Percentiles rank a stretch among this genome's conserved stretches.
These are phyloP conservation scores for Mucor racemosus DNA, from an alignment of 371 early-diverging fungal species.

Conservation along the genomic window DNA sequence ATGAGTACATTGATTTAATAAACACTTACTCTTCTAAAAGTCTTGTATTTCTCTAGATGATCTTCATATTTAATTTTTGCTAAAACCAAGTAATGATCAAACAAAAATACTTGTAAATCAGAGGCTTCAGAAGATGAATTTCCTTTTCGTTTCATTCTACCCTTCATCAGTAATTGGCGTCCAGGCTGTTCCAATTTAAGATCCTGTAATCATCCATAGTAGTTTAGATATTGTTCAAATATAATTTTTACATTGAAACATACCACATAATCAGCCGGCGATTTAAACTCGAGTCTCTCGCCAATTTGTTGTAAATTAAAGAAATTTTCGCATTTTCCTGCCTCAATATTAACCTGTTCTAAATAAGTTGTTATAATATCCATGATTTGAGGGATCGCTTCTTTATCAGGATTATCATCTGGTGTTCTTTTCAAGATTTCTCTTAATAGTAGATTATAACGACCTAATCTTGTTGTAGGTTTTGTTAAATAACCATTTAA, in stretches of 20 bases:
- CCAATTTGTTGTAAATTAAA: slow-evolving; percentile 26
- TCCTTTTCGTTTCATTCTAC: slow-evolving; percentile 75
- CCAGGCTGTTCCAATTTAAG: slow-evolving; percentile 52
- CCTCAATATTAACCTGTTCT: slow-evolving; percentile 76
- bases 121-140: slow-evolving; percentile 64
- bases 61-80: slow-evolving; percentile 58
- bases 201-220: slow-evolving; percentile 17
- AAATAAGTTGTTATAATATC: slow-evolving; percentile 71
- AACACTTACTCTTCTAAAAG: slow-evolving; percentile 43
- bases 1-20: background rate
- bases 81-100: slow-evolving; percentile 87
- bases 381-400: slow-evolving; percentile 65
- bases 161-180: slow-evolving; percentile 79
- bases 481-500: slow-evolving; percentile 70
- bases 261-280: slow-evolving; percentile 56
- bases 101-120: slow-evolving; percentile 74
- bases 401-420: slow-evolving; percentile 78
- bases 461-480: slow-evolving; percentile 88
- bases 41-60: slow-evolving; percentile 43
- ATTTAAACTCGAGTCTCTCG: slow-evolving; percentile 63
- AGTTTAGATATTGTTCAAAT: too few species aligned
- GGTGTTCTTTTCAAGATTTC: slow-evolving; percentile 88
- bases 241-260: slow-evolving; percentile 54
- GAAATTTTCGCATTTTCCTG: slow-evolving; percentile 81
- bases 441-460: slow-evolving; percentile 86